Base-by-base conservation (phyloP, 2,329 filamentous ascomycete genomes). In the Colletotrichum noveboracense region DNA sequence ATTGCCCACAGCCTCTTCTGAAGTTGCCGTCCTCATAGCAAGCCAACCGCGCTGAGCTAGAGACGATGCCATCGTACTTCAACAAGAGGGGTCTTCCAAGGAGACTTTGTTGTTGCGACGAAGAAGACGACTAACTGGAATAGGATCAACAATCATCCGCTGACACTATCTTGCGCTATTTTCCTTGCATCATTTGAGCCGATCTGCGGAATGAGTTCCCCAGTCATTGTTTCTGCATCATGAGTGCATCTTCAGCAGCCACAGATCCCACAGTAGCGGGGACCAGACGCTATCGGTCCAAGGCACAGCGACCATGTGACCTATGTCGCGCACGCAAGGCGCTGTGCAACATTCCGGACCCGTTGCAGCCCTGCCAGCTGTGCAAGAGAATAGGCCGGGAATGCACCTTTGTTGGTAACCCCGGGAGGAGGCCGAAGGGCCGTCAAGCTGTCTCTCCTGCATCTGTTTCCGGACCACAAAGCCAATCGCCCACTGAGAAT, bases 291-390 rank as follows among this genome's bases (percentile, higher is more conserved):
- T 80, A 80, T 56, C 78, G 78, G 9, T 80, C 77, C 34, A 79
- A 80, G 43, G 76, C 78, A 1, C 78, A 80, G 62, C 64, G 78
- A 21, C 78, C 79, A 30, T 79, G 78, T 58, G 78, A 79, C 64
- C 65, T 79, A 13, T 80, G 78, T 34, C 79, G 77, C 12, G 66
- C 79, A 4, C 79, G 79, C 26, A 81, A 81, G 43, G 79, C 78
- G 3, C 77, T 81, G 5, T 80, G 79, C 70, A 81, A 81, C 10
- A 81, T 81, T 4, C 79, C 79, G 7, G 79, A 80, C 36, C 79
- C 79, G 1, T 66, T 74, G n/a, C 66, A 71, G 43, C 79, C 79
- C 21, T 81, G 79, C 34, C 79, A 80, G 58, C 75, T 80, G 4
- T 81, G 79, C 26, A 71, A 78, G 26, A 70, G 79, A 7, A 80